Base-by-base conservation (phyloP, 495 filamentous ascomycete species). In the Daldinia concentrica region DNA sequence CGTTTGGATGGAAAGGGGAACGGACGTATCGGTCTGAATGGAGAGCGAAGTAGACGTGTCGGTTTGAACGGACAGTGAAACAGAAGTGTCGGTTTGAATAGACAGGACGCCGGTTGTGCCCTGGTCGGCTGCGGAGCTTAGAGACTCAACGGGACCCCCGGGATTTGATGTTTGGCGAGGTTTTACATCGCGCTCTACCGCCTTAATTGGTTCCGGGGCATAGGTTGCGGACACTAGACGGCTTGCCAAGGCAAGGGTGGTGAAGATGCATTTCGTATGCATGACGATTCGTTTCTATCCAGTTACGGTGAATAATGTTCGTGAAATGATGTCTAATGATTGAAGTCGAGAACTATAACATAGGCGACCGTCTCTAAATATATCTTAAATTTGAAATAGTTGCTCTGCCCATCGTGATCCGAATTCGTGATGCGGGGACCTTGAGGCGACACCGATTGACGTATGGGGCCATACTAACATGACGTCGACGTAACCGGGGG, bases 161-260 rank as follows among this genome's bases (percentile, higher is more conserved):
- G 69, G 69, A 17, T 67, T 72, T 12, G 54, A 59, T 24, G 69
- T 67, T 54, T 72, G 69, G 45, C 67, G 67, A 2, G 61, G 43
- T 29, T 34, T 30, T 6, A 69, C 41, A 24, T 52, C n/a, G n/a
- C 15, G 57, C 3, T 45, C 34, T 12, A 29, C 48, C 6, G 12
- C 50, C 26, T n/a, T 29, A 4, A 54, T 9, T 0, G 50, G 50
- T 6, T 54, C 29, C 14, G 57, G n/a, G 27, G 19, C 37, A 9
- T 45, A 27, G 19, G 58, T 58, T 11, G 68, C 62, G 26, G 41
- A 58, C 32, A 43, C 63, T 22, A 72, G 43, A 55, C 43, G 48
- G 54, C 63, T 12, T 8, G 59, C 54, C 1, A 72, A 58, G 57
- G 37, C 26, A 4, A 52, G 4, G 17, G 41, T 4, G 17, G 41